Base-by-base conservation (phyloP, 208 protist species). In the Trypanosoma platydactyli region DNA sequence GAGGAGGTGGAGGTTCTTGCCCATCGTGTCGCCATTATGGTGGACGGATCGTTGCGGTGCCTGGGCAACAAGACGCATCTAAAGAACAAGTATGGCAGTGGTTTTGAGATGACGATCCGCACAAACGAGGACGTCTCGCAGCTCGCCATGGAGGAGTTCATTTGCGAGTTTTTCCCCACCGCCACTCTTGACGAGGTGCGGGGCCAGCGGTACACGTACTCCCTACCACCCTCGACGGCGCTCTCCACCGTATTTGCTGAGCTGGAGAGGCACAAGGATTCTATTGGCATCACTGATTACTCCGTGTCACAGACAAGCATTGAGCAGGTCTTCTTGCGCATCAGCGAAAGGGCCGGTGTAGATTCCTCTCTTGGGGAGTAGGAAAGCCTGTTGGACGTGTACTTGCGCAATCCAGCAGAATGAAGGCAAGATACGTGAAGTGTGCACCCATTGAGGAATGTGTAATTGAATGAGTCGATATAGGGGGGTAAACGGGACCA, bases 1-100 rank as follows among this genome's bases (percentile, higher is more conserved):
- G 91, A 97, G 60, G 95, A 98, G 80, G 84, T 88, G 58, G 91
- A 97, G 68, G 90, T 89, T 0, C 73, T 98, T 12, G 84, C 83
- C 30, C 55, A 86, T 57, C 77, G 87, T 30, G 77, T 97, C 1
- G 88, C 85, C 29, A 97, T 98, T 48, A 94, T 98, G 76, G 78
- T 81, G 53, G 69, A 84, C 25, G 97, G 97, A 55, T 71, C 65
- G 44, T 68, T 99, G 38, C 78, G 78, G 15, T 98, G 92, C 71
- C 55, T 98, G 30, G 96, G 96, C 22, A 81, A 79, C 48, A 81
- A 80, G 58, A 89, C 87, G 56, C 86, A 93, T 46, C 71, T 98
- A 48, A 94, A 92, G 72, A 60, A 75, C 18, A 91, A 91, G 73
- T 94, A 83, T 68, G 84, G 86, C 50, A 83, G 73, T 52, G 81